phyloP scores from a whole-genome alignment of 768 basidiomycete species.

The Suillus subalutaceus region DNA sequence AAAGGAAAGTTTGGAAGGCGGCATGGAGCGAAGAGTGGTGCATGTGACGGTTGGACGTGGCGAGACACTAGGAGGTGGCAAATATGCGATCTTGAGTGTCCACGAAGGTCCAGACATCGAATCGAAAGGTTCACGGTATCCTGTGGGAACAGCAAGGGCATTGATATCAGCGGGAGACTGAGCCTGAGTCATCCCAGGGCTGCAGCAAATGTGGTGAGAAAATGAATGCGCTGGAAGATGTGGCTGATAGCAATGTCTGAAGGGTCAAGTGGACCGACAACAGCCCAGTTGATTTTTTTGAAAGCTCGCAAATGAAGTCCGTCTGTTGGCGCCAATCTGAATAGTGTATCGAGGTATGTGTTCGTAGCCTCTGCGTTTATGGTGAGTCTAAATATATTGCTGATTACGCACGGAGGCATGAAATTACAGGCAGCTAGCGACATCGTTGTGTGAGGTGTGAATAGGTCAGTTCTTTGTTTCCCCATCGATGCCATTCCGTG shows the following conservation, averaged over 20 bases:
- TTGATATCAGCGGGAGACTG: conserved; percentile 37
- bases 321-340: conserved; percentile 57
- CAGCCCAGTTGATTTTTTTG: conserved; percentile 55
- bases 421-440: not conserved
- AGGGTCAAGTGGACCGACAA: conserved; percentile 51
- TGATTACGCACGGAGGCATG: not conserved
- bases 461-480: conserved; percentile 1
- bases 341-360: not conserved
- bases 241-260: conserved; percentile 39
- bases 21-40: conserved; percentile 40
- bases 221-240: conserved; percentile 53
- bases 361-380: not conserved
- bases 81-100: not conserved
- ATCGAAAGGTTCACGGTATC: conserved; percentile 14
- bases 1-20: conserved; percentile 36
- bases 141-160: conserved; percentile 18
- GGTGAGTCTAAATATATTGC: not conserved
- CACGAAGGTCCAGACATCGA: conserved; percentile 23
- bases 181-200: conserved; percentile 6
- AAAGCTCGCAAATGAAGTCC: conserved; percentile 46
- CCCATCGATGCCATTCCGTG: conserved; percentile 26
- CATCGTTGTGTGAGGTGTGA: not conserved
- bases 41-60: conserved; percentile 40
- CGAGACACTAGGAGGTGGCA: conserved; percentile 1
- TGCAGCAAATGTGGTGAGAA: conserved; percentile 28